Conservation (phyloP, 805 yeast genomes). For the Metschnikowia santaceciliae region DNA sequence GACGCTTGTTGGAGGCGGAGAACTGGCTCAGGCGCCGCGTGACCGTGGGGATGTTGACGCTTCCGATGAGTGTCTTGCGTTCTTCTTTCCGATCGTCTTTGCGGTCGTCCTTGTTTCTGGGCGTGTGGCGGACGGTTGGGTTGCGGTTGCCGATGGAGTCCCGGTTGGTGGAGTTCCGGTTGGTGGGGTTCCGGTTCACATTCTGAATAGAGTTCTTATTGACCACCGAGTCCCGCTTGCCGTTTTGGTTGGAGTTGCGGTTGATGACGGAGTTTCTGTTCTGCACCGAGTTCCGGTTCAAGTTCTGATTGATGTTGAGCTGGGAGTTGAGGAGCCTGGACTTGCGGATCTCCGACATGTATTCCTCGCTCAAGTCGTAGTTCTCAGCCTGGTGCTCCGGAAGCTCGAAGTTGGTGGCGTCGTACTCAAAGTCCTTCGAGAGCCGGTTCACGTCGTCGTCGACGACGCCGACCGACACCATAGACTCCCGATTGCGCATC, state of each 20-base stretch:
- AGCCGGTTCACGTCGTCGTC: conserved; percentile 14
- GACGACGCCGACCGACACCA: conserved; percentile 30
- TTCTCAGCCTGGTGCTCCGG: conserved; percentile 36
- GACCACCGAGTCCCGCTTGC: neutral
- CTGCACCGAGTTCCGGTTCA: neutral
- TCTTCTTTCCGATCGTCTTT: conserved; percentile 17
- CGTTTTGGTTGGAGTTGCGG: neutral
- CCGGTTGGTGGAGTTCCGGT: neutral
- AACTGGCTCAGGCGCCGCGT: conserved; percentile 64
- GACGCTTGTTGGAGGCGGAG: conserved; percentile 59
- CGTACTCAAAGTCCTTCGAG: conserved; percentile 17
- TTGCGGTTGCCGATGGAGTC: neutral
- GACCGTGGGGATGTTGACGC: conserved; percentile 65
- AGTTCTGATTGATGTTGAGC: conserved; percentile 21
- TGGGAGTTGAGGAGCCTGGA: conserved; percentile 43
- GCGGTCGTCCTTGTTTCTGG: neutral
- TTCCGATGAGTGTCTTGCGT: conserved; percentile 52
- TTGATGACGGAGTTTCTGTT: neutral
- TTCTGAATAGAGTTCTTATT: neutral
- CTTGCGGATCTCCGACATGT: conserved; percentile 42
- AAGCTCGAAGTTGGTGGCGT: conserved; percentile 24
- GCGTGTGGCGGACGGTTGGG: neutral
- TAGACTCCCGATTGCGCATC: conserved; percentile 28
- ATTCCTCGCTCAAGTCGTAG: conserved; percentile 39
- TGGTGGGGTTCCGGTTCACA: neutral